Percentiles rank a stretch among this genome's conserved stretches.
phyloP scores from a whole-genome alignment of 2,329 filamentous ascomycete genomes.

The Truncatella angustata region DNA sequence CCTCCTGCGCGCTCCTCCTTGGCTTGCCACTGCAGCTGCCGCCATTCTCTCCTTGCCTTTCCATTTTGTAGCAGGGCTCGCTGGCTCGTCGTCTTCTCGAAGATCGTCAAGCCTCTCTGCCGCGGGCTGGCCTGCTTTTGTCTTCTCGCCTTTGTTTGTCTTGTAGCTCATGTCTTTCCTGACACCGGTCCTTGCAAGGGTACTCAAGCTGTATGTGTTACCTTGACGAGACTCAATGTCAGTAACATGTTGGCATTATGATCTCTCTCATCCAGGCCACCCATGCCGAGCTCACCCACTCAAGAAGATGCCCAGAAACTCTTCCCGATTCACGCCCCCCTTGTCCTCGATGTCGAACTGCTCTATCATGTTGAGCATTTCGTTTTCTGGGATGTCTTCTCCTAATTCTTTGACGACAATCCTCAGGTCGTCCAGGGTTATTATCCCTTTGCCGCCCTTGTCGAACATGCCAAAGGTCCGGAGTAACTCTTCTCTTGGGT shows the following conservation, averaged over 20 bases:
- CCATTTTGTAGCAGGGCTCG: background rate
- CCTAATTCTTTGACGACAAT: slow-evolving; percentile 87
- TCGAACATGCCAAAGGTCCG: slow-evolving; percentile 94
- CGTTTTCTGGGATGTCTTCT: slow-evolving; percentile 88
- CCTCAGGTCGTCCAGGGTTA: slow-evolving; percentile 83
- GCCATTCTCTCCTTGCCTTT: background rate
- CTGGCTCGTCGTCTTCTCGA: background rate
- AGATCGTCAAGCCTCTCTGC: background rate
- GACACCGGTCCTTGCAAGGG: background rate
- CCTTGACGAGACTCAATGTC: background rate
- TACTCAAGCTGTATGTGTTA: background rate
- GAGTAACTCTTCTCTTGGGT: slow-evolving; percentile 87
- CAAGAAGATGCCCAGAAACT: slow-evolving; percentile 61
- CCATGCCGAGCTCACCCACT: slow-evolving; percentile 22
- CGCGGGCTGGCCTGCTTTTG: background rate
- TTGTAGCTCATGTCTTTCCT: background rate
- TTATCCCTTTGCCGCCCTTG: slow-evolving; percentile 84
- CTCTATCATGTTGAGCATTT: slow-evolving; percentile 93
- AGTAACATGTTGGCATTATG: too few species aligned
- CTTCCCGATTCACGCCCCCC: slow-evolving; percentile 69
- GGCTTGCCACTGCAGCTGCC: background rate
- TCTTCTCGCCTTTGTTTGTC: background rate
- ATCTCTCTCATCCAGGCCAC: background rate
- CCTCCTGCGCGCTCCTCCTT: background rate
- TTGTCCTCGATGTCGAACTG: slow-evolving; percentile 96